Percentiles rank a stretch among this genome's conserved stretches.
These are phyloP conservation scores for Fusarium sterilihyphosum DNA, from an alignment of 2,329 filamentous ascomycete species.

Conservation along the genomic window DNA sequence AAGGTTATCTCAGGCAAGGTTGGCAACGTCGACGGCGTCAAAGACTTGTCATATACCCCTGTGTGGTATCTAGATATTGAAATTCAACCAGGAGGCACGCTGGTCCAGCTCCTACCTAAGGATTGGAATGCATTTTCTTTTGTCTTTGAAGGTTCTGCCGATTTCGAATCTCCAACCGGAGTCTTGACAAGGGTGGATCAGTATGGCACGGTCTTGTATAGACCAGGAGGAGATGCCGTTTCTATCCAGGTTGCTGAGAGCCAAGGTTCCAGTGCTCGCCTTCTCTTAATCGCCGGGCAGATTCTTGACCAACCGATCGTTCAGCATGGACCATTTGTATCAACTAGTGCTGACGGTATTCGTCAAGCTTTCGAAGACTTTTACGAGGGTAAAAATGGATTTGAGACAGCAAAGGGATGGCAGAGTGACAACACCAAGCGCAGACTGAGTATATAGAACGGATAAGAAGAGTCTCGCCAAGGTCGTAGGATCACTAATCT, in stretches of 20 bases:
- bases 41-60: background rate
- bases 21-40: background rate
- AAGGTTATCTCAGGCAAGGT: background rate
- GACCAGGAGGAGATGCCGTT: background rate
- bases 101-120: background rate
- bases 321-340: background rate
- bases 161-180: rapidly evolving
- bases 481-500: background rate
- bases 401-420: background rate
- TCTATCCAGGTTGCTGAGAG: background rate
- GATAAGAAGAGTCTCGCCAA: background rate
- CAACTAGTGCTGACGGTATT: background rate
- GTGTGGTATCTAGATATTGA: background rate
- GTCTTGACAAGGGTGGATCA: rapidly evolving
- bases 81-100: background rate
- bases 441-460: background rate
- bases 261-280: background rate
- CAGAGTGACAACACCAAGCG: background rate
- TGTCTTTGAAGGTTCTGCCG: background rate
- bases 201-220: rapidly evolving
- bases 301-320: background rate
- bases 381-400: background rate
- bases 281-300: background rate
- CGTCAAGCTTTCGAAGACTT: background rate
- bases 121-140: background rate